Percentiles rank a stretch among this genome's conserved stretches.
Conservation (phyloP, 441 rosid genomes). For the Syzygium syzygioides region DNA sequence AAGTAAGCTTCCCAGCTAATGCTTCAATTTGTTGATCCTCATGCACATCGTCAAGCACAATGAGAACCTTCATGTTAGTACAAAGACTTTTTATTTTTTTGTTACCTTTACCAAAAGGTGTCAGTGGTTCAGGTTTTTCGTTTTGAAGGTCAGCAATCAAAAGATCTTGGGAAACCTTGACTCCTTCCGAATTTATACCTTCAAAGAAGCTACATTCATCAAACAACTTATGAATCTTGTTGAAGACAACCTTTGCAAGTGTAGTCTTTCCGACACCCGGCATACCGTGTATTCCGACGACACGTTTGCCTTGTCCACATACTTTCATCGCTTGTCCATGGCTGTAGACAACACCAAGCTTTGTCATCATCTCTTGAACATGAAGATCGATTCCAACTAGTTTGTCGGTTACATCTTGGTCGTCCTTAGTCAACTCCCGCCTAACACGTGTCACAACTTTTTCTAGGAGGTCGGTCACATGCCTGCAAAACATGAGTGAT, state of each 20-base stretch:
- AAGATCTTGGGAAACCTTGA: too few species aligned
- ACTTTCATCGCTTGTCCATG: accelerated
- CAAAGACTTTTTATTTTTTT: accelerated
- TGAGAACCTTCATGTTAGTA: accelerated
- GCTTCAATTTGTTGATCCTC: accelerated
- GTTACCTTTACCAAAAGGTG: accelerated
- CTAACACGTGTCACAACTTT: accelerated
- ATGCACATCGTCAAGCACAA: background rate
- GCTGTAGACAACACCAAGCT: background rate
- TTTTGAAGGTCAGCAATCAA: background rate
- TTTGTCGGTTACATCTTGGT: background rate
- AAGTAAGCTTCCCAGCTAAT: accelerated
- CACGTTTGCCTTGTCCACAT: background rate
- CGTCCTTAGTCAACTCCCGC: background rate
- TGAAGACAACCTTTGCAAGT: background rate
- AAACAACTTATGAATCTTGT: background rate
- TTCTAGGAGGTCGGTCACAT: accelerated
- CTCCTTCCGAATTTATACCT: accelerated
- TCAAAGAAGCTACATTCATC: background rate
- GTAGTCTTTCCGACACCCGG: background rate
- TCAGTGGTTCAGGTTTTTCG: accelerated
- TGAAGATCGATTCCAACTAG: background rate
- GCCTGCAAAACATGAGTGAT: background rate
- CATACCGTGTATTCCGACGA: background rate
- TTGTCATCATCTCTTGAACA: background rate